phyloP scores from a whole-genome alignment of 345 rosid genomes.

The Xanthoceras sorbifolium region DNA sequence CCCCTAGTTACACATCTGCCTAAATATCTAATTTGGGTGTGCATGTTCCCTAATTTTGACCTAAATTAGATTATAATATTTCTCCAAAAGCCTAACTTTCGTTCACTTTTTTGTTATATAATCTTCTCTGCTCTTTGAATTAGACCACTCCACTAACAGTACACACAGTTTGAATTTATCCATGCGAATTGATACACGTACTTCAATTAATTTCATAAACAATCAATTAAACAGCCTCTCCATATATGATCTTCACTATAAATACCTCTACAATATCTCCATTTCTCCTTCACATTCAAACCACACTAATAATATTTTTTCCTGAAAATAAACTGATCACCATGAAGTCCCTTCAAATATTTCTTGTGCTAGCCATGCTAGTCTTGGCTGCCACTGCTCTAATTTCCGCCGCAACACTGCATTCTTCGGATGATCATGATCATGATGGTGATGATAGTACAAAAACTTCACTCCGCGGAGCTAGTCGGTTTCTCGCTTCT shows the following conservation, averaged over 20 bases:
- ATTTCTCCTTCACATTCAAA: slow-evolving; percentile 9
- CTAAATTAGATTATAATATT: slow-evolving; percentile 9
- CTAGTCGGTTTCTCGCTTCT: slow-evolving; percentile 26
- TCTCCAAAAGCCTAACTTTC: slow-evolving; percentile 19
- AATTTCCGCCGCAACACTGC: not conserved
- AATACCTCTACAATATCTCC: slow-evolving; percentile 7
- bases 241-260: slow-evolving; percentile 18
- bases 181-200: not conserved
- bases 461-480: slow-evolving; percentile 19
- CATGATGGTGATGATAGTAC: not conserved
- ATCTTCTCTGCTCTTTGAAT: slow-evolving; percentile 11
- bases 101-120: slow-evolving; percentile 17
- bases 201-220: not conserved
- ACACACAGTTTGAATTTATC: not conserved
- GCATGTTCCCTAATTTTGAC: slow-evolving; percentile 11
- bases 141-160: slow-evolving; percentile 29
- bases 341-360: slow-evolving; percentile 20
- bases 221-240: too few relatives aligned
- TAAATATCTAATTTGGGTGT: not conserved
- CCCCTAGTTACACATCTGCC: not conserved
- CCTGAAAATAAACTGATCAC: not conserved
- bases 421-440: not conserved
- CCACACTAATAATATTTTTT: not conserved
- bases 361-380: slow-evolving; percentile 13
- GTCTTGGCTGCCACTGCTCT: slow-evolving; percentile 17